These are phyloP conservation scores for Aureobasidium sp. DNA, from an alignment of 2,329 filamentous ascomycete species.

Conservation along the genomic window DNA sequence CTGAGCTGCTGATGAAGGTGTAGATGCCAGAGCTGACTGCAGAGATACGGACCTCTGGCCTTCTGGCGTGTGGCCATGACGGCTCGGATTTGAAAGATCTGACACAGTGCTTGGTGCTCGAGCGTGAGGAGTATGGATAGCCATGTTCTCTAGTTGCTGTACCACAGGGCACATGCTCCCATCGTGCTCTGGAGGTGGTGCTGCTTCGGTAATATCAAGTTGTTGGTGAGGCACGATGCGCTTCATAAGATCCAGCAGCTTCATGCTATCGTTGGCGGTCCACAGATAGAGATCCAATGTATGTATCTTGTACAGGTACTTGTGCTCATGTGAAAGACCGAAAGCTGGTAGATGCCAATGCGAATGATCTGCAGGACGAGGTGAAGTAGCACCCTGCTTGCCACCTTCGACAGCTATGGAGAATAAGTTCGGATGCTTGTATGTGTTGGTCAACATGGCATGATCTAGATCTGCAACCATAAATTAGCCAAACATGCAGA, in stretches of 20 bases:
- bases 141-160: slow-evolving; percentile 64
- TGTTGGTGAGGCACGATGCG: slow-evolving; percentile 56
- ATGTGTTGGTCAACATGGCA: slow-evolving; percentile 60
- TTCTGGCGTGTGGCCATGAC: slow-evolving; percentile 25
- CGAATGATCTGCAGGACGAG: slow-evolving; percentile 40
- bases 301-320: slow-evolving; percentile 72
- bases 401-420: slow-evolving; percentile 54
- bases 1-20: slow-evolving; percentile 38
- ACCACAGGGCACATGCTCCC: slow-evolving; percentile 61
- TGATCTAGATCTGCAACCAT: slow-evolving; percentile 56
- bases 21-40: slow-evolving; percentile 18
- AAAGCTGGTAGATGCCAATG: slow-evolving; percentile 71
- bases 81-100: slow-evolving; percentile 23
- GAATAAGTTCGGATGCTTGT: slow-evolving; percentile 66
- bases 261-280: slow-evolving; percentile 63
- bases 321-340: slow-evolving; percentile 66
- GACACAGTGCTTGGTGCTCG: slow-evolving; percentile 30
- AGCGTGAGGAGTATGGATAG: slow-evolving; percentile 53
- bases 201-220: slow-evolving; percentile 57
- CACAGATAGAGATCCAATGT: slow-evolving; percentile 74
- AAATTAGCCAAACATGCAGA: background rate
- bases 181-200: slow-evolving; percentile 42
- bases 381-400: slow-evolving; percentile 30
- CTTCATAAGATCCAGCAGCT: slow-evolving; percentile 62
- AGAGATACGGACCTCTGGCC: background rate